Evolutionary conservation across 2,329 filamentous ascomycete species (phyloP).

Genomic region (Aspergillus carbonarius): DNA sequence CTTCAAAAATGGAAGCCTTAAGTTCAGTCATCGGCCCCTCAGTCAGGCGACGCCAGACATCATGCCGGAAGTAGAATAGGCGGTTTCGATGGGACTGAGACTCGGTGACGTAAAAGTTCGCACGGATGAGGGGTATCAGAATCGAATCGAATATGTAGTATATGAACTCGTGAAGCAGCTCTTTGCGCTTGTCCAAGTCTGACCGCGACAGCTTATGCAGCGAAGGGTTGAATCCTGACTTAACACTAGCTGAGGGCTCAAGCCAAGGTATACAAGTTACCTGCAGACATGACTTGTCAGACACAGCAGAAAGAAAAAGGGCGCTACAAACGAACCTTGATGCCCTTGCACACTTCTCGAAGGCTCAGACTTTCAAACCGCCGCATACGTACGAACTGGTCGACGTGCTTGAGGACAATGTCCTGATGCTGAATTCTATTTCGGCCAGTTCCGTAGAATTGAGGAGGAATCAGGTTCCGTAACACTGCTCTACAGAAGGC

Average conservation of each 20-base stretch:
- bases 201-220: conserved; percentile 62
- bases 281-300: conserved; percentile 44
- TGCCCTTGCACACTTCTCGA: conserved; percentile 71
- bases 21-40: conserved; percentile 69
- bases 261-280: conserved; percentile 73
- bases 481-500: conserved; percentile 82
- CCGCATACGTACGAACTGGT: conserved; percentile 73
- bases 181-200: conserved; percentile 71
- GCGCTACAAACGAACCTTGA: conserved; percentile 61
- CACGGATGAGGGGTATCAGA: conserved; percentile 79
- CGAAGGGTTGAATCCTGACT: conserved; percentile 11
- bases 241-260: conserved; percentile 49
- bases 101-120: conserved; percentile 93
- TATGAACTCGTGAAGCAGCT: conserved; percentile 79
- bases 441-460: conserved; percentile 68
- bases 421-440: conserved; percentile 60
- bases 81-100: conserved; percentile 76
- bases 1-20: conserved; percentile 74
- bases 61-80: conserved; percentile 92
- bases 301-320: background rate
- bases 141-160: conserved; percentile 94
- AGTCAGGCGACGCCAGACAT: conserved; percentile 77
- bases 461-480: conserved; percentile 68
- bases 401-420: conserved; percentile 65
- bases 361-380: conserved; percentile 79